A percentile compares a stretch with the other conserved stretches of the same genome.
Evolutionary conservation across 805 yeast species (phyloP).

Genomic region (Schwanniomyces polymorphus): DNA sequence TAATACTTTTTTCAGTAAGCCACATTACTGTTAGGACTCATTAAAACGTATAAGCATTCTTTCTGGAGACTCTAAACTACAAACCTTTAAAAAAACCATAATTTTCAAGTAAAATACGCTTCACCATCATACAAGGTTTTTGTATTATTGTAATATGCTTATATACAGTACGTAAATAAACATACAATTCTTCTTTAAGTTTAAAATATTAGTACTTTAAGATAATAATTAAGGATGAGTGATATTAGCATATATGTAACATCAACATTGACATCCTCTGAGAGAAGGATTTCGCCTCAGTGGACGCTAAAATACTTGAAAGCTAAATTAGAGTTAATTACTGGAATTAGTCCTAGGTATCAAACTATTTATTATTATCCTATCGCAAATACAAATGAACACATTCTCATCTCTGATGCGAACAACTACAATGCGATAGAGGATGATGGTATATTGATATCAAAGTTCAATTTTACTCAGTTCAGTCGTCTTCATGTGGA

Average conservation of each 20-base stretch:
- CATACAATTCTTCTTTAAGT: neutral
- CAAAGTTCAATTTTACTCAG: conserved; percentile 29
- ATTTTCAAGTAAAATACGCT: no score
- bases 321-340: conserved; percentile 59
- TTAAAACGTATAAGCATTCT: no score
- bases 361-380: conserved; percentile 54
- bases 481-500: conserved; percentile 56
- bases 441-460: conserved; percentile 14
- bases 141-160: no score
- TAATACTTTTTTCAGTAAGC: no score
- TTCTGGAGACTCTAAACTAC: no score
- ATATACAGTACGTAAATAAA: neutral
- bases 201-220: neutral
- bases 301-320: conserved; percentile 61
- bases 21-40: no score
- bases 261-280: conserved; percentile 67
- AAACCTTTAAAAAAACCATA: no score
- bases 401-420: conserved; percentile 22
- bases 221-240: conserved; percentile 14
- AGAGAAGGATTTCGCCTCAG: conserved; percentile 59
- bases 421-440: conserved; percentile 11
- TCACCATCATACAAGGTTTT: no score
- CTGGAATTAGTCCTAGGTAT: conserved; percentile 66
- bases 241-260: conserved; percentile 59
- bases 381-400: conserved; percentile 35